Evolutionary conservation across 2,329 filamentous ascomycete genomes (phyloP).

Genomic region (Tolypocladium album): DNA sequence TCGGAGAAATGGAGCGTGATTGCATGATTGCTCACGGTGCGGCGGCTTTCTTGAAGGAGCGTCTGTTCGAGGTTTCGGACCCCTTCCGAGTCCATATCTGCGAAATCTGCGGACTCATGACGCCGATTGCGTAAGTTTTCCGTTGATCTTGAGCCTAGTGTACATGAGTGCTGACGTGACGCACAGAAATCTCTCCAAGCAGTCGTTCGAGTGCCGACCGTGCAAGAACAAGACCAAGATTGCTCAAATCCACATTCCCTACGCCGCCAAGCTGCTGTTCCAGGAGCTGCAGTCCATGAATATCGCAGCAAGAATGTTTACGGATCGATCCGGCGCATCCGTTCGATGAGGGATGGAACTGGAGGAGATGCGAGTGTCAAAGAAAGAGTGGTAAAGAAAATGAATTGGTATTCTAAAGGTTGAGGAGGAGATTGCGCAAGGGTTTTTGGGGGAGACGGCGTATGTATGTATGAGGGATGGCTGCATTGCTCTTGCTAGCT

Average conservation of each 20-base stretch:
- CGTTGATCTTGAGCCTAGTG: background rate
- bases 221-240: constrained; percentile 99
- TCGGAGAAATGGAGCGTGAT: constrained; percentile 99
- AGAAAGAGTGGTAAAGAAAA: background rate
- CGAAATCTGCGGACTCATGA: constrained; percentile 98
- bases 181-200: constrained; percentile 78
- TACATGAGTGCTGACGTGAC: constrained; percentile 19
- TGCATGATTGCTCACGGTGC: constrained; percentile 99
- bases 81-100: constrained; percentile 97
- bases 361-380: background rate
- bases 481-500: background rate
- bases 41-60: constrained; percentile 92
- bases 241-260: constrained; percentile 94
- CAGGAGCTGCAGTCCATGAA: constrained; percentile 98
- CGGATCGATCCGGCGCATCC: constrained; percentile 66
- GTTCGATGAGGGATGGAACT: constrained; percentile 39
- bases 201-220: constrained; percentile 90
- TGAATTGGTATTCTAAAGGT: background rate
- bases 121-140: constrained; percentile 82
- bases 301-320: constrained; percentile 96
- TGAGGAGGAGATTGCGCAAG: background rate
- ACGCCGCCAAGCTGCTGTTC: constrained; percentile 95
- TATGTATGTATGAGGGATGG: constrained; percentile 9
- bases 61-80: constrained; percentile 93
- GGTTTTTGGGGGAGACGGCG: constrained; percentile 4